Evolutionary conservation across 2,329 filamentous ascomycete genomes (phyloP).

Genomic region (Cytospora piceae): DNA sequence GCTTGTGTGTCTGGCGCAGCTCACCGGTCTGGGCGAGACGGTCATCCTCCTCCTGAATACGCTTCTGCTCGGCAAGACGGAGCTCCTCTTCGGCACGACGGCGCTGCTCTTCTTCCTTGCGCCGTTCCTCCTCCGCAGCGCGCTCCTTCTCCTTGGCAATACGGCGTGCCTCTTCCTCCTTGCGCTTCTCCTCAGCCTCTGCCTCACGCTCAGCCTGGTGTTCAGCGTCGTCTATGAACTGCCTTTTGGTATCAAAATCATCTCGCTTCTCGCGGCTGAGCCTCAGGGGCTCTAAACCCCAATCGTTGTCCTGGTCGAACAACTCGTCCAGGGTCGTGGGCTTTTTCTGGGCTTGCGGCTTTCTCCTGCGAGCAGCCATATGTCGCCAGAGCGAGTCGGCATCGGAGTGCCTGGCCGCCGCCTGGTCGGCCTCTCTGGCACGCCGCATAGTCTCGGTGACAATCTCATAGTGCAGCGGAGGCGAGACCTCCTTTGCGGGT

Average conservation of each 20-base stretch:
- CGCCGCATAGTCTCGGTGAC: conserved; percentile 9
- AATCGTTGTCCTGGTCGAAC: conserved; percentile 30
- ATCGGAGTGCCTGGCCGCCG: neutral
- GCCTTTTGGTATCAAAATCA: conserved; percentile 32
- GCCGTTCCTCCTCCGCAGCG: conserved; percentile 33
- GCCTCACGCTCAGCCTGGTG: conserved; percentile 22
- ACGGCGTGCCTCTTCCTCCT: conserved; percentile 32
- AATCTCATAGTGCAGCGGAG: neutral
- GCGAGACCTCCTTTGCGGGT: neutral
- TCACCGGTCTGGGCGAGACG: conserved; percentile 32
- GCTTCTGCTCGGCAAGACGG: conserved; percentile 26
- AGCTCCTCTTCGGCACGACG: conserved; percentile 33
- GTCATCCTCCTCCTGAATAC: conserved; percentile 30
- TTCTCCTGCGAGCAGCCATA: conserved; percentile 9
- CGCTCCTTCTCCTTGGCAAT: conserved; percentile 32
- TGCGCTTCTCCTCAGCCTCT: conserved; percentile 26
- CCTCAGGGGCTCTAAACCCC: conserved; percentile 23
- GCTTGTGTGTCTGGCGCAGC: conserved; percentile 35
- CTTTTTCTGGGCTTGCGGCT: conserved; percentile 26
- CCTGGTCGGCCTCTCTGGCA: conserved; percentile 1
- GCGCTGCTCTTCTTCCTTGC: conserved; percentile 23
- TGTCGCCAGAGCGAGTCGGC: conserved; percentile 6
- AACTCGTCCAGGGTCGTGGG: conserved; percentile 29
- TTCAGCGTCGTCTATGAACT: conserved; percentile 26
- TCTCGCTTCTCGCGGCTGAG: conserved; percentile 36